These are phyloP conservation scores for Diaporthe capsici DNA, from an alignment of 2,329 filamentous ascomycete species.

Conservation along the genomic window DNA sequence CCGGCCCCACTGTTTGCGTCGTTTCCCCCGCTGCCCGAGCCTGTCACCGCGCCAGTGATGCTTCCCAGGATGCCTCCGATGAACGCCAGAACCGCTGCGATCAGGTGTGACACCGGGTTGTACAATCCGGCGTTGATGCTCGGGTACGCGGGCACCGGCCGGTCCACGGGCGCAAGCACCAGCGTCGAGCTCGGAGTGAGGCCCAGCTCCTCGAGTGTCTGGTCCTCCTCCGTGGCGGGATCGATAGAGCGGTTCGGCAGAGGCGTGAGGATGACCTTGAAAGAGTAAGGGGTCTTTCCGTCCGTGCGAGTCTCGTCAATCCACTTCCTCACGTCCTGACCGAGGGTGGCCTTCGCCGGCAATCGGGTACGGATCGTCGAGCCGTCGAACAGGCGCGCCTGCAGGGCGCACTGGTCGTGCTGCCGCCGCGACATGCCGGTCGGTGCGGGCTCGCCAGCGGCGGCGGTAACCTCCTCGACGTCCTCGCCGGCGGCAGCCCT, in stretches of 20 bases:
- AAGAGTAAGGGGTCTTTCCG: conserved; percentile 78
- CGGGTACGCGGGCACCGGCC: conserved; percentile 58
- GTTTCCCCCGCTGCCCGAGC: conserved; percentile 28
- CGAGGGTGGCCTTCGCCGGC: conserved; percentile 72
- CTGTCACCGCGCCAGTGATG: conserved; percentile 39
- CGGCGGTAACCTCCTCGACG: conserved; percentile 49
- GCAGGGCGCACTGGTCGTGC: conserved; percentile 70
- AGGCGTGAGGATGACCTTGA: conserved; percentile 87
- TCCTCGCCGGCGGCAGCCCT: conserved; percentile 47
- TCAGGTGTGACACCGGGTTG: conserved; percentile 48
- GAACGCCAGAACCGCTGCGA: conserved; percentile 46
- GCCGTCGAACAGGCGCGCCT: conserved; percentile 88
- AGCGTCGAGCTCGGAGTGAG: conserved; percentile 86
- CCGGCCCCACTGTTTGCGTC: neutral
- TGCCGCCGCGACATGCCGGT: conserved; percentile 48
- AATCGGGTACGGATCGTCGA: conserved; percentile 83
- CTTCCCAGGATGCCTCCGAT: conserved; percentile 36
- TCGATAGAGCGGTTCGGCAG: conserved; percentile 82
- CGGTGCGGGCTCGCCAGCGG: conserved; percentile 48
- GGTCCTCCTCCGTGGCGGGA: conserved; percentile 77
- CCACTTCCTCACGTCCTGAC: conserved; percentile 80
- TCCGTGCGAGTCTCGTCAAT: conserved; percentile 75
- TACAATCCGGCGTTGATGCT: conserved; percentile 44
- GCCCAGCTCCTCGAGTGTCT: conserved; percentile 77
- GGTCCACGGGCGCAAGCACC: conserved; percentile 80